Percentiles rank a stretch among this genome's conserved stretches.
These are phyloP conservation scores for Carpinus viminea DNA, from an alignment of 306 rosid genomes.

Conservation along the genomic window DNA sequence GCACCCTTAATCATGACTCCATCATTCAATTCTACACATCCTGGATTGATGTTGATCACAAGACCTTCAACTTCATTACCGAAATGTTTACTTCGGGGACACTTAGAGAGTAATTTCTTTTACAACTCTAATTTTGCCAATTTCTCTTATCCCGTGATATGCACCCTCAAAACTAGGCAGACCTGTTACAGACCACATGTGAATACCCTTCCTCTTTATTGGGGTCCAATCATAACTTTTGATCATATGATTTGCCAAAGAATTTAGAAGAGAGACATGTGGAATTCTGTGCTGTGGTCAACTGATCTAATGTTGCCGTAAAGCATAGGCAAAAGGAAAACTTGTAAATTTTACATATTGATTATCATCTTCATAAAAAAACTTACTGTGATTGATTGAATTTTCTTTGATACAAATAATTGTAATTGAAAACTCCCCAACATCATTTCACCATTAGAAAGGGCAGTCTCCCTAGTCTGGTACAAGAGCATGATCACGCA, in stretches of 20 bases:
- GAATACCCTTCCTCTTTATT: neutral
- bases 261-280: neutral
- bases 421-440: neutral
- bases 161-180: constrained; percentile 7
- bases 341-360: neutral
- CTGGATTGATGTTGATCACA: constrained; percentile 71
- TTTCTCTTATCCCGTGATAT: constrained; percentile 6
- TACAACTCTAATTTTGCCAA: constrained; percentile 32
- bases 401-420: constrained; percentile 6
- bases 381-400: neutral
- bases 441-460: neutral
- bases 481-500: neutral
- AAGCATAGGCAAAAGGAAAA: neutral
- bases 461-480: neutral
- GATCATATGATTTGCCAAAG: neutral
- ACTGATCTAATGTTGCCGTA: neutral
- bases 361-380: neutral
- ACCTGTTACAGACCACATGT: neutral
- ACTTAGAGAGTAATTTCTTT: constrained; percentile 70
- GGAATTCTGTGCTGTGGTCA: neutral
- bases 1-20: constrained; percentile 76
- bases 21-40: constrained; percentile 79
- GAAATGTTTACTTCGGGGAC: constrained; percentile 92
- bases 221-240: neutral
- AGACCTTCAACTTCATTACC: constrained; percentile 80